Evolutionary conservation across 352 stramenopile species (phyloP).

Genomic region (Globisporangium paroecandrum): DNA sequence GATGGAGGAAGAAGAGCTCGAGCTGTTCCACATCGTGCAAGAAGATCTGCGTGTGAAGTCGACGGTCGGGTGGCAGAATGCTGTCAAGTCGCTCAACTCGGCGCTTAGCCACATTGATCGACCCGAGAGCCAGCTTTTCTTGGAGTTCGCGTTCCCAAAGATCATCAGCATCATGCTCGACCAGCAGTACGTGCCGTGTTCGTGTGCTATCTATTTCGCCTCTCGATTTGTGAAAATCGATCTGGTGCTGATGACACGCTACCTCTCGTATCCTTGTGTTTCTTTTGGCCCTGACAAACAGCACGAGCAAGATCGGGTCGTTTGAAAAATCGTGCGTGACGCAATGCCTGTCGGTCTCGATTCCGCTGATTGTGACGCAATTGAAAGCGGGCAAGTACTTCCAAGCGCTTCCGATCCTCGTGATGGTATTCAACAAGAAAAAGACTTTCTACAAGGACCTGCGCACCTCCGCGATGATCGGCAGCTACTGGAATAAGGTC

Average conservation of each 20-base stretch:
- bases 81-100: constrained; percentile 79
- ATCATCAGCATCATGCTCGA: constrained; percentile 90
- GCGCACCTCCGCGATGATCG: constrained; percentile 84
- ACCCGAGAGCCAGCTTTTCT: constrained; percentile 69
- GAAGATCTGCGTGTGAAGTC: constrained; percentile 86
- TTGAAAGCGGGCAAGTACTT: constrained; percentile 66
- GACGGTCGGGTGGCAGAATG: constrained; percentile 89
- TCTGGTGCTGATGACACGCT: neutral
- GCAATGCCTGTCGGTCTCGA: constrained; percentile 63
- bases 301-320: constrained; percentile 82
- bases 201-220: constrained; percentile 3
- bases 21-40: constrained; percentile 80
- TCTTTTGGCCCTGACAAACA: constrained; percentile 24
- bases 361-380: constrained; percentile 68
- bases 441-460: constrained; percentile 89
- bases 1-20: constrained; percentile 82
- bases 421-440: constrained; percentile 89
- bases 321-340: constrained; percentile 87
- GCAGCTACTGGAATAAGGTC: constrained; percentile 88
- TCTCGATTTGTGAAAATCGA: neutral
- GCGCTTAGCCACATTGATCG: constrained; percentile 67
- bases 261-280: constrained; percentile 1
- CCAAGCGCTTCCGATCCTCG: constrained; percentile 62
- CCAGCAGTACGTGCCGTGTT: constrained; percentile 66
- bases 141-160: constrained; percentile 73